phyloP scores from a whole-genome alignment of 1,284 basidiomycete genomes.

The Tylopilus sp. region DNA sequence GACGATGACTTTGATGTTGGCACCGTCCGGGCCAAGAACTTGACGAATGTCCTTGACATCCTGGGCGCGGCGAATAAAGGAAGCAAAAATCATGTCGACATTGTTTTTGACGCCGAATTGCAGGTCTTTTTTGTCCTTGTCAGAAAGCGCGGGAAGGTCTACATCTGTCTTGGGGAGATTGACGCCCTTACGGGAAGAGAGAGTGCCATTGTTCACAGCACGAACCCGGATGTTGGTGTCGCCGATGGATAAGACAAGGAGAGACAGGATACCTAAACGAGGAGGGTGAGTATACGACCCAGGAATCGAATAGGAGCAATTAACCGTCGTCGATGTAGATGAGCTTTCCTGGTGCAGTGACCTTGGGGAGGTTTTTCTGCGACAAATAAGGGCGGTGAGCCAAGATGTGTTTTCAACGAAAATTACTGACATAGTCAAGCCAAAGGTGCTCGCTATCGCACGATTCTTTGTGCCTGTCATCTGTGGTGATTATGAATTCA shows the following conservation, averaged over 20 bases:
- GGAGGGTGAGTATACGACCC: conserved; percentile 4
- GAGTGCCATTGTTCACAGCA: conserved; percentile 87
- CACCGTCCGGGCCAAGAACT: conserved; percentile 88
- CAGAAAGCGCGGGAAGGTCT: conserved; percentile 95
- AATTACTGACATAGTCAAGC: conserved; percentile 80
- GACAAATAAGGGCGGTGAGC: conserved; percentile 8
- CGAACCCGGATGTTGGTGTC: conserved; percentile 81
- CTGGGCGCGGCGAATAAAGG: conserved; percentile 91
- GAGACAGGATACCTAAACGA: conserved; percentile 77
- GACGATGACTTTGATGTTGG: conserved; percentile 95
- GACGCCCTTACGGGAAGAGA: conserved; percentile 98
- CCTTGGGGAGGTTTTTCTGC: conserved; percentile 89
- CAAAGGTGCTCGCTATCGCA: conserved; percentile 84
- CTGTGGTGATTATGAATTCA: conserved; percentile 90
- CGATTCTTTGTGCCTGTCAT: conserved; percentile 74
- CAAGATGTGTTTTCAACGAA: conserved; percentile 10
- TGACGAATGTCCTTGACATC: conserved; percentile 91
- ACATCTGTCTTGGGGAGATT: conserved; percentile 98
- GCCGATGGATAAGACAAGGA: conserved; percentile 87
- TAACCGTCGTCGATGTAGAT: conserved; percentile 96
- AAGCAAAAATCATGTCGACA: conserved; percentile 99
- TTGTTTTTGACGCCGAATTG: conserved; percentile 95
- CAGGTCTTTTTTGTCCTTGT: conserved; percentile 97
- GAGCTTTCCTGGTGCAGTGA: conserved; percentile 92
- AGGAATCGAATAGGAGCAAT: conserved; percentile 13